phyloP scores from a whole-genome alignment of 441 rosid species.

The Aquilaria agallochum region DNA sequence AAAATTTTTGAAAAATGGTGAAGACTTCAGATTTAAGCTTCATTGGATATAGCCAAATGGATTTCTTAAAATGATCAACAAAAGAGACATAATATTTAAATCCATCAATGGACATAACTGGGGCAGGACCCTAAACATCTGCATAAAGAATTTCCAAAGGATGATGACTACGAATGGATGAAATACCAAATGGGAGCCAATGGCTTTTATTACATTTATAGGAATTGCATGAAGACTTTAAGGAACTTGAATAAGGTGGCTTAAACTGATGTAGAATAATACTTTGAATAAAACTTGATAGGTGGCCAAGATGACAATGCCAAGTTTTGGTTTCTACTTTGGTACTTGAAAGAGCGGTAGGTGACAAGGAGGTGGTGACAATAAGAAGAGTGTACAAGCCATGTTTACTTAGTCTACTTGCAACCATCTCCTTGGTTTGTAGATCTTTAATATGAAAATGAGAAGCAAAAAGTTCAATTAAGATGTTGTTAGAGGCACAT shows the following conservation, averaged over 20 bases:
- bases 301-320: neutral
- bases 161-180: neutral
- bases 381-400: too few species aligned
- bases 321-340: neutral
- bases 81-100: neutral
- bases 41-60: neutral
- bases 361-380: too few species aligned
- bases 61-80: neutral
- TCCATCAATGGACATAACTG: too few species aligned
- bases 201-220: neutral
- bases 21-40: neutral
- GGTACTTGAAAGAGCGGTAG: neutral
- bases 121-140: too few species aligned
- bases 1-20: neutral
- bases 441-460: neutral
- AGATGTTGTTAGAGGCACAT: neutral
- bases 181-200: neutral
- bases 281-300: too few species aligned
- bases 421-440: neutral
- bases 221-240: neutral
- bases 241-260: neutral
- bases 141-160: too few species aligned
- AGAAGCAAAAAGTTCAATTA: neutral
- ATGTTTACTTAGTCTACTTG: neutral
- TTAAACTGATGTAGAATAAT: too few species aligned